Conservation (phyloP, 805 yeast genomes). For the Starmerella apis region DNA sequence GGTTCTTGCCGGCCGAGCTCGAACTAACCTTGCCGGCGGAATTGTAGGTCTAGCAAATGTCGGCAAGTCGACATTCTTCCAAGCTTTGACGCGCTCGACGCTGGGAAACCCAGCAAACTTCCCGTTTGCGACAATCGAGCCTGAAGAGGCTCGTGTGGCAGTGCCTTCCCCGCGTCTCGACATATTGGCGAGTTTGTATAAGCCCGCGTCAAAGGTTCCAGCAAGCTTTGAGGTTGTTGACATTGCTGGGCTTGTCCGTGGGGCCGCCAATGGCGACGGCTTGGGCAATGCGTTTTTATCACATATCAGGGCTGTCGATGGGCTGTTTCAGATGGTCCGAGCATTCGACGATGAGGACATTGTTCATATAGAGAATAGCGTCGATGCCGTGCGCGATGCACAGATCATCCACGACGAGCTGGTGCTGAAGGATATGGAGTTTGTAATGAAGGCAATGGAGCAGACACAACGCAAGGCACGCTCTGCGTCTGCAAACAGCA, state of each 20-base stretch:
- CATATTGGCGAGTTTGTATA: slow-evolving; percentile 39
- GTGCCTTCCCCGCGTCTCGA: slow-evolving; percentile 46
- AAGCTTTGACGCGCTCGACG: slow-evolving; percentile 49
- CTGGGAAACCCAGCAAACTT: slow-evolving; percentile 59
- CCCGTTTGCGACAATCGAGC: slow-evolving; percentile 69
- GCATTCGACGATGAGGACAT: slow-evolving; percentile 55
- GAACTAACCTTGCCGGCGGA: slow-evolving; percentile 34
- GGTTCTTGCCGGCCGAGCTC: slow-evolving; percentile 19
- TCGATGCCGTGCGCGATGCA: slow-evolving; percentile 55
- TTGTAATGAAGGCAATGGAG: slow-evolving; percentile 48
- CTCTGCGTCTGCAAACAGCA: slow-evolving; percentile 22
- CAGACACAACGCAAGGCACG: slow-evolving; percentile 35
- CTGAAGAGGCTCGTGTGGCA: slow-evolving; percentile 50
- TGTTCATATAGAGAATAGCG: slow-evolving; percentile 54
- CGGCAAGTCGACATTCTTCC: slow-evolving; percentile 50
- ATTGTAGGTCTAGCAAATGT: slow-evolving; percentile 58
- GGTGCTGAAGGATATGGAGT: slow-evolving; percentile 57
- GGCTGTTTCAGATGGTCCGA: slow-evolving; percentile 58
- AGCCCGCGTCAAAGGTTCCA: slow-evolving; percentile 43
- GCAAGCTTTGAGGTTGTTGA: slow-evolving; percentile 51
- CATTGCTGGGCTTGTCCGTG: slow-evolving; percentile 60
- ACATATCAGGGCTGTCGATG: slow-evolving; percentile 62
- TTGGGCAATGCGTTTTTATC: slow-evolving; percentile 63
- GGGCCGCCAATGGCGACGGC: slow-evolving; percentile 57
- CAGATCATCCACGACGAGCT: slow-evolving; percentile 56